A percentile compares a stretch with the other conserved stretches of the same genome.
Conservation (phyloP, 495 filamentous ascomycete genomes). For the Podospora didyma region DNA sequence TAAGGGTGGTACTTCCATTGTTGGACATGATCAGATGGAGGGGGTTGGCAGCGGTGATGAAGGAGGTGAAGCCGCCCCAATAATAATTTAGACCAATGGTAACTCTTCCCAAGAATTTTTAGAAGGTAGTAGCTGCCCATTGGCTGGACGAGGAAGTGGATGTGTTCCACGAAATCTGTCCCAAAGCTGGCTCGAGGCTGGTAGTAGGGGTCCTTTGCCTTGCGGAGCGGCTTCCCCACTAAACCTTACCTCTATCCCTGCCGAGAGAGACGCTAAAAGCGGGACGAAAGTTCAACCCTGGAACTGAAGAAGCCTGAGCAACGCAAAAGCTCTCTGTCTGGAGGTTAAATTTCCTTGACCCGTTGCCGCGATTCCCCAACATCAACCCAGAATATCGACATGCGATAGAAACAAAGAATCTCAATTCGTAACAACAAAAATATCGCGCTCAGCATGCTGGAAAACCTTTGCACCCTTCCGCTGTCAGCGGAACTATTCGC, state of each 20-base stretch:
- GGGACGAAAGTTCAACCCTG: not conserved
- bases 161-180: too few species aligned
- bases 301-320: too few species aligned
- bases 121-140: too few species aligned
- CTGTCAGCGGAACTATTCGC: conserved; percentile 84
- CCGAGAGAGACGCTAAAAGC: not conserved
- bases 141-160: too few species aligned
- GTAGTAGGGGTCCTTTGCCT: too few species aligned
- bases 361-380: not conserved
- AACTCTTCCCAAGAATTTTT: too few species aligned
- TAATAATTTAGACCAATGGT: too few species aligned
- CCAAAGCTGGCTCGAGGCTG: too few species aligned
- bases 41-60: not conserved
- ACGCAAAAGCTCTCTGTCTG: too few species aligned
- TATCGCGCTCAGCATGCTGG: conserved; percentile 49
- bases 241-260: not conserved
- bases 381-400: not conserved
- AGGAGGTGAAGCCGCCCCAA: not conserved
- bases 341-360: conserved; percentile 8
- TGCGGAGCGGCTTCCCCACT: too few species aligned
- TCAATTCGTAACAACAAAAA: not conserved
- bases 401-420: not conserved
- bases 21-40: not conserved
- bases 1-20: too few species aligned
- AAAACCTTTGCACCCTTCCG: conserved; percentile 85